A percentile compares a stretch with the other conserved stretches of the same genome.
Evolutionary conservation across 2,329 filamentous ascomycete species (phyloP).

Genomic region (Botrytis squamosa): DNA sequence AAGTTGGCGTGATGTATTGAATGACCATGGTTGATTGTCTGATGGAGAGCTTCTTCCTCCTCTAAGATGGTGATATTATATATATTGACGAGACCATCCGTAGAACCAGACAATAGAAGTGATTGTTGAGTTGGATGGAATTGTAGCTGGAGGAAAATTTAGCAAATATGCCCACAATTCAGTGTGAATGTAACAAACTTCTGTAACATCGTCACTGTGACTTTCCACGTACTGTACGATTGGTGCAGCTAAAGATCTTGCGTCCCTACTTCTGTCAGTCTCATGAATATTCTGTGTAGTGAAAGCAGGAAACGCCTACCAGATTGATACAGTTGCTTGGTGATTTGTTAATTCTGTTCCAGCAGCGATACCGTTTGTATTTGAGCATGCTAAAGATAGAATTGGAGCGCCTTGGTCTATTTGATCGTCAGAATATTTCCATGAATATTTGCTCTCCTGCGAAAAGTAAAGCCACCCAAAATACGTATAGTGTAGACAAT

Average conservation of each 20-base stretch:
- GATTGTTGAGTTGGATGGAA: conserved; percentile 61
- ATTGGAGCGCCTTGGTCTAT: conserved; percentile 52
- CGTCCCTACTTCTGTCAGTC: conserved; percentile 49
- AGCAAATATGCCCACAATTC: conserved; percentile 28
- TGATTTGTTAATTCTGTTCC: conserved; percentile 71
- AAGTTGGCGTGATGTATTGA: conserved; percentile 76
- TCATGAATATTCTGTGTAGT: not conserved
- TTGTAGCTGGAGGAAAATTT: conserved; percentile 47
- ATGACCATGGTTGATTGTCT: conserved; percentile 74
- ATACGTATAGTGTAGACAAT: not conserved
- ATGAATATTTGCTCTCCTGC: not conserved
- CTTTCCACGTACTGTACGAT: conserved; percentile 60
- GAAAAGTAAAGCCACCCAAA: not conserved
- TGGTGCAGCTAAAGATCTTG: conserved; percentile 49
- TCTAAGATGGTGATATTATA: conserved; percentile 69
- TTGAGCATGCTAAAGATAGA: conserved; percentile 61
- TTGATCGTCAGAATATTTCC: conserved; percentile 2
- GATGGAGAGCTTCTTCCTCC: conserved; percentile 74
- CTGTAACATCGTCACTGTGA: conserved; percentile 67
- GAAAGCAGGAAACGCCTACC: conserved; percentile 45
- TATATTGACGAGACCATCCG: conserved; percentile 75
- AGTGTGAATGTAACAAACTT: conserved; percentile 42
- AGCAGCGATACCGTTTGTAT: conserved; percentile 61
- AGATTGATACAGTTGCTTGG: conserved; percentile 59
- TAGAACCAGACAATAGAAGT: conserved; percentile 72